phyloP scores from a whole-genome alignment of 257 asterid species.

The Ocimum tenuiflorum region DNA sequence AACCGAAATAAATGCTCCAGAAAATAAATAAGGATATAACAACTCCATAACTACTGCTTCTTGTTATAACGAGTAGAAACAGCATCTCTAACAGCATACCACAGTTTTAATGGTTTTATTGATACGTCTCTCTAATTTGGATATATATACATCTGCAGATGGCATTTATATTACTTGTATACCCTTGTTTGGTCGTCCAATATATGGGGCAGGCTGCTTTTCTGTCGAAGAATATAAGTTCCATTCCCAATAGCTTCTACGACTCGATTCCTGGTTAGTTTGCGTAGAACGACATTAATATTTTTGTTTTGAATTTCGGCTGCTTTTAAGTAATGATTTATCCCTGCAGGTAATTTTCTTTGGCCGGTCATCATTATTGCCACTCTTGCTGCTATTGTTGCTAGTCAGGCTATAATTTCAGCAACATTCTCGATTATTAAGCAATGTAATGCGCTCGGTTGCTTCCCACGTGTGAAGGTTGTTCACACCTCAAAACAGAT shows the following conservation, averaged over 20 bases:
- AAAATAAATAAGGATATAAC: too few species aligned
- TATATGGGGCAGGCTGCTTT: slow-evolving; percentile 99
- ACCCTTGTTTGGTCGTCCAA: slow-evolving; percentile 84
- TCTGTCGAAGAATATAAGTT: slow-evolving; percentile 56
- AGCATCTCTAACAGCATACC: too few species aligned
- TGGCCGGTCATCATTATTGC: slow-evolving; percentile 74
- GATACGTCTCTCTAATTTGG: slow-evolving; percentile 10
- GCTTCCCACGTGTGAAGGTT: slow-evolving; percentile 75
- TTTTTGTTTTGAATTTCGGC: background rate
- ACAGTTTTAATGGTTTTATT: background rate
- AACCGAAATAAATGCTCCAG: too few species aligned
- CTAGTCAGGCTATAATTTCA: slow-evolving; percentile 65
- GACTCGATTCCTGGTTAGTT: slow-evolving; percentile 76
- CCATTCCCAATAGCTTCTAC: slow-evolving; percentile 63
- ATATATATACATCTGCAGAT: slow-evolving; percentile 40
- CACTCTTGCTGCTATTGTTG: slow-evolving; percentile 63
- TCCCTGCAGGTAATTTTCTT: slow-evolving; percentile 40
- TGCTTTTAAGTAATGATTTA: slow-evolving; percentile 17
- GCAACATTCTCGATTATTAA: slow-evolving; percentile 70
- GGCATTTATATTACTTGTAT: slow-evolving; percentile 64
- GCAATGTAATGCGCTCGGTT: slow-evolving; percentile 64
- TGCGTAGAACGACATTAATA: background rate
- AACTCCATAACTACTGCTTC: too few species aligned
- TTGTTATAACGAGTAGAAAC: too few species aligned
- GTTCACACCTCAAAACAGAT: slow-evolving; percentile 70